Evolutionary conservation across 352 stramenopile genomes (phyloP).

Genomic region (Globisporangium spinosum): DNA sequence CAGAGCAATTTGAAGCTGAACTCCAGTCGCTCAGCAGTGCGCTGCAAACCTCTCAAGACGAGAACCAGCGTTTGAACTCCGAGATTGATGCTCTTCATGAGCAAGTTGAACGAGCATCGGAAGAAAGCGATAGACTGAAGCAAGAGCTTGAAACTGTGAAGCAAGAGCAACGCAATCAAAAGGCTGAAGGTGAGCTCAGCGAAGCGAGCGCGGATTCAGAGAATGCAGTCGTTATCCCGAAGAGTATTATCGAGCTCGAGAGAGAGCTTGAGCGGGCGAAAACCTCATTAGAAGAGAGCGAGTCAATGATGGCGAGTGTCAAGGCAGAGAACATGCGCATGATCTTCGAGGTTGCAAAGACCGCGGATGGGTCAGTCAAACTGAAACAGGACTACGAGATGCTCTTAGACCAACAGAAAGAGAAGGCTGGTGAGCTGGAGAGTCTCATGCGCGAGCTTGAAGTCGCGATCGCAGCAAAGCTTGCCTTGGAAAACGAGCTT

Average conservation of each 20-base stretch:
- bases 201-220: background rate
- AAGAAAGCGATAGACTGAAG: constrained; percentile 22
- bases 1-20: constrained; percentile 19
- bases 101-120: constrained; percentile 24
- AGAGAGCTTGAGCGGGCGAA: constrained; percentile 32
- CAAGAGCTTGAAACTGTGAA: constrained; percentile 21
- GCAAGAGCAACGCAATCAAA: background rate
- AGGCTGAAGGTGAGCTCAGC: background rate
- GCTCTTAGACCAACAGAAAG: constrained; percentile 30
- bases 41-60: constrained; percentile 19
- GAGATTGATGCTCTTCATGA: constrained; percentile 20
- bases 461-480: constrained; percentile 26
- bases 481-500: constrained; percentile 22
- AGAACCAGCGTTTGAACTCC: constrained; percentile 17
- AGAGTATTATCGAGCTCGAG: constrained; percentile 12
- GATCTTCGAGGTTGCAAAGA: constrained; percentile 74
- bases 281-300: constrained; percentile 28
- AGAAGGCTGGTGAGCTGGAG: constrained; percentile 34
- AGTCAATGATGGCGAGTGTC: constrained; percentile 50
- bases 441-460: constrained; percentile 27
- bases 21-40: constrained; percentile 21
- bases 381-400: constrained; percentile 60
- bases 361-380: constrained; percentile 50
- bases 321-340: constrained; percentile 75
- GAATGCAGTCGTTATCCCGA: background rate